phyloP scores from a whole-genome alignment of 177 flowering plant genomes.

The Tripterygium wilfordii region DNA sequence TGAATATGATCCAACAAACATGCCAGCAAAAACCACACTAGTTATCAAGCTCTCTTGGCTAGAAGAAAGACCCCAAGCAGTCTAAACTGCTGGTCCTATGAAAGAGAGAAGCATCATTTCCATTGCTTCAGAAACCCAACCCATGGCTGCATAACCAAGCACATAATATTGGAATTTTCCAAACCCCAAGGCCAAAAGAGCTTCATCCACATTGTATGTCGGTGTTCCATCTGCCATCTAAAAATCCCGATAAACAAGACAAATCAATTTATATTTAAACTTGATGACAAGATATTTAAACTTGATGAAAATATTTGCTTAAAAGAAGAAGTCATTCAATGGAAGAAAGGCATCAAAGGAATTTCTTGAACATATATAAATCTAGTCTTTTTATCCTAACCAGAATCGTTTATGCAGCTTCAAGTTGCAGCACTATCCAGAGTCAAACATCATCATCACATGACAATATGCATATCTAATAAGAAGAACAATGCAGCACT shows the following conservation, averaged over 20 bases:
- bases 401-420: too few species aligned
- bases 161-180: slow-evolving; percentile 62
- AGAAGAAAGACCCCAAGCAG: slow-evolving; percentile 60
- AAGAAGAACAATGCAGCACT: too few species aligned
- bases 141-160: slow-evolving; percentile 80
- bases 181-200: slow-evolving; percentile 54
- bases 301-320: too few species aligned
- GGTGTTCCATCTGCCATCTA: slow-evolving; percentile 39
- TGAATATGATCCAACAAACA: slow-evolving; percentile 69
- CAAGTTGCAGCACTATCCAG: too few species aligned
- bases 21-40: slow-evolving; percentile 71
- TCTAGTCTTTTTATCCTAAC: too few species aligned
- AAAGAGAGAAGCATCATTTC: slow-evolving; percentile 86
- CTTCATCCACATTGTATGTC: slow-evolving; percentile 62
- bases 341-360: too few species aligned
- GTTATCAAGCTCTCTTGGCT: slow-evolving; percentile 59
- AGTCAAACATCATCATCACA: too few species aligned
- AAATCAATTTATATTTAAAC: too few species aligned
- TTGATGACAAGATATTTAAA: neutral
- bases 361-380: too few species aligned
- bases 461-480: too few species aligned
- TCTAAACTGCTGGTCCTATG: slow-evolving; percentile 68
- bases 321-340: too few species aligned
- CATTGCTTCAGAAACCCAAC: slow-evolving; percentile 77
- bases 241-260: too few species aligned